Base-by-base conservation (phyloP, 176 grass and related monocot genomes). In the Zea mays region DNA sequence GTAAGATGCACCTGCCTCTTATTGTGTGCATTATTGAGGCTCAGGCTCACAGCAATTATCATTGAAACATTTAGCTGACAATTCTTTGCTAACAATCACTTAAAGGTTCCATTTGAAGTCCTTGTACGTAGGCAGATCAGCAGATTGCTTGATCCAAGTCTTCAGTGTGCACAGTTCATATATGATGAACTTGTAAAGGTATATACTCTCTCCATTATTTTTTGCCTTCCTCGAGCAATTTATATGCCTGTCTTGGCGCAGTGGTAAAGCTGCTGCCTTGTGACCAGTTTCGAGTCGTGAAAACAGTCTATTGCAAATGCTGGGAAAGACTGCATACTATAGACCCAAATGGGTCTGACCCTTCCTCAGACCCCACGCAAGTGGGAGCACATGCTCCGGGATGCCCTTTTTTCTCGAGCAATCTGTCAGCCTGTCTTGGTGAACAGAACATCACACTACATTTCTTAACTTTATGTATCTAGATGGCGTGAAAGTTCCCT, bases 111-210 rank as follows among this genome's bases (percentile, higher is more conserved):
- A 50, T 99, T 99, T 90, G 92, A 95, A 89, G 85, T 99, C 51
- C 84, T 99, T 80, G 92, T 95, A 34, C 90, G 90, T 45, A 95
- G 90, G 86, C 96, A 99, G 75, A 95, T 99, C 82, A 83, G 90
- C 75, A 90, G 90, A 82, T 78, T 99, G 75, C 88, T 93, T 67
- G 96, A 99, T 82, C 96, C 96, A 71, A 92, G 96, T 50, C 88
- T 95, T 60, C 96, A 99, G 59, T 99, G 96, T 73, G 92, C 96
- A 85, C 86, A 92, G 60, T 99, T 99, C 63, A 90, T 99, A 60
- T 99, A 99, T 10, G 96, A 99, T 63, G 96, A 99, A 76, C 80
- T 99, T 67, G 76, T 95, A 37, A 99, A 95, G 92, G 96, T 92
- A 71, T 65, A 15, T 8, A 62, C 55, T 78, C 7, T n/a, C 52